A percentile compares a stretch with the other conserved stretches of the same genome.
Evolutionary conservation across 805 yeast genomes (phyloP).

Genomic region (Metschnikowia cubensis): DNA sequence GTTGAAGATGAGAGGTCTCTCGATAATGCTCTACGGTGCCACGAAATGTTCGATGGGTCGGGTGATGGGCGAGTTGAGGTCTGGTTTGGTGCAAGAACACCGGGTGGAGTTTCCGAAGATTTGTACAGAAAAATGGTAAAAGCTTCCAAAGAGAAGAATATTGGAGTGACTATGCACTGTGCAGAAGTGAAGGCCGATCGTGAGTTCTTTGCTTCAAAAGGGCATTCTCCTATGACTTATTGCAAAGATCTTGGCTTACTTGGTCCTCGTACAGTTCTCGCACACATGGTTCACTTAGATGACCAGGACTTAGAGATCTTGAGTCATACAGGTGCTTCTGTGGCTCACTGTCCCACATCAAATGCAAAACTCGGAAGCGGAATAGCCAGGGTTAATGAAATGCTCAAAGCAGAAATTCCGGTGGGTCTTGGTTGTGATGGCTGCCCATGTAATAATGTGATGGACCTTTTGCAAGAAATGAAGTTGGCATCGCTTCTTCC

Average conservation of each 20-base stretch:
- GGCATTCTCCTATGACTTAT: constrained; percentile 17
- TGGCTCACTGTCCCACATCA: constrained; percentile 19
- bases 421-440: constrained; percentile 22
- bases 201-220: constrained; percentile 14
- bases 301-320: constrained; percentile 11
- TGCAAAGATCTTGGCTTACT: constrained; percentile 13
- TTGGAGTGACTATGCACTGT: constrained; percentile 16
- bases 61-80: constrained; percentile 16
- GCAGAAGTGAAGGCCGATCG: constrained; percentile 16
- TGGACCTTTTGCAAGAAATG: constrained; percentile 21
- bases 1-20: constrained; percentile 14
- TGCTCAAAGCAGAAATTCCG: constrained; percentile 12
- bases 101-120: constrained; percentile 15
- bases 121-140: constrained; percentile 13
- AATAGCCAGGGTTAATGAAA: constrained; percentile 16
- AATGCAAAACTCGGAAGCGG: constrained; percentile 21
- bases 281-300: constrained; percentile 16
- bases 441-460: constrained; percentile 19
- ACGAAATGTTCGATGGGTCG: constrained; percentile 9
- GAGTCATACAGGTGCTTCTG: constrained; percentile 13
- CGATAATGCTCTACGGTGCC: constrained; percentile 10
- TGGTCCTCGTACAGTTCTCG: constrained; percentile 15
- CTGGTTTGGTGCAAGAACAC: constrained; percentile 16
- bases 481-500: constrained; percentile 19
- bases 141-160: constrained; percentile 10